Evolutionary conservation across 2,329 filamentous ascomycete genomes (phyloP).

Genomic region (Paraphoma sp.): DNA sequence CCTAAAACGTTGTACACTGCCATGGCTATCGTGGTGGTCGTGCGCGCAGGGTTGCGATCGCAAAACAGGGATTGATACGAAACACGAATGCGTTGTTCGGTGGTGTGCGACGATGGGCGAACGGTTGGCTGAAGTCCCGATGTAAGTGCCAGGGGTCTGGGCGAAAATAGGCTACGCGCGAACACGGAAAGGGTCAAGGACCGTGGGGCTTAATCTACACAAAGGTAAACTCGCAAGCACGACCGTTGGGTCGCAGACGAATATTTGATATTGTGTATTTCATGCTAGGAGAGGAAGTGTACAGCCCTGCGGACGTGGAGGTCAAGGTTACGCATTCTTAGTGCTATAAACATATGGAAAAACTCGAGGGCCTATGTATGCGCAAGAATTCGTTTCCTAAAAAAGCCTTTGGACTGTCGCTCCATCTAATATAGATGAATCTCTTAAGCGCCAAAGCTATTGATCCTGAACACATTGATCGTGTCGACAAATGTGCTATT

Average conservation of each 20-base stretch:
- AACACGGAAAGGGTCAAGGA: neutral
- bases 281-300: too few relatives aligned
- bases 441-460: slow-evolving; percentile 12
- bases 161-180: slow-evolving; percentile 1
- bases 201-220: neutral
- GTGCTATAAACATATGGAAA: too few relatives aligned
- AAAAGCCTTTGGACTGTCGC: neutral
- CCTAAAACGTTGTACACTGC: neutral
- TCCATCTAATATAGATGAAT: neutral
- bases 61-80: slow-evolving; percentile 30
- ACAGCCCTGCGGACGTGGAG: too few relatives aligned
- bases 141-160: slow-evolving; percentile 2
- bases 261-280: too few relatives aligned
- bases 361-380: too few relatives aligned
- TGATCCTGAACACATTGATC: slow-evolving; percentile 39
- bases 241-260: too few relatives aligned
- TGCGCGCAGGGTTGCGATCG: slow-evolving; percentile 6
- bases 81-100: slow-evolving; percentile 21
- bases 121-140: neutral
- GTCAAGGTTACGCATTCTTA: too few relatives aligned
- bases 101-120: neutral
- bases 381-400: neutral
- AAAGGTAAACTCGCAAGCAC: too few relatives aligned
- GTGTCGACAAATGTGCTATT: slow-evolving; percentile 51
- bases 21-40: slow-evolving; percentile 1